Percentiles rank a stretch among this genome's conserved stretches.
Evolutionary conservation across 176 grass and related monocot species (phyloP).

Genomic region (Tillandsia leiboldiana): DNA sequence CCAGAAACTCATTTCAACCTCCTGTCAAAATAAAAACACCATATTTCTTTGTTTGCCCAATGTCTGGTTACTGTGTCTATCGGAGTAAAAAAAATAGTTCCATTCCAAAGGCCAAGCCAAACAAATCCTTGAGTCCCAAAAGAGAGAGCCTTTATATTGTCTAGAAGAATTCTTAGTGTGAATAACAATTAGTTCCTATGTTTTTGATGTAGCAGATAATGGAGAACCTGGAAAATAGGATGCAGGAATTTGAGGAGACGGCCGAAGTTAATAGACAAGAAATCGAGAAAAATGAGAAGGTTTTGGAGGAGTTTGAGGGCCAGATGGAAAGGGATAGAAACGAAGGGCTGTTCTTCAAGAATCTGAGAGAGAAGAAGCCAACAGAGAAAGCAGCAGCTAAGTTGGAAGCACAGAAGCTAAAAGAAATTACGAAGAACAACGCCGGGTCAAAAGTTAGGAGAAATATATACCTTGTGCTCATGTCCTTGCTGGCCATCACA

Average conservation of each 20-base stretch:
- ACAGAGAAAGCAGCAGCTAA: neutral
- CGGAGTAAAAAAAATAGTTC: too few relatives aligned
- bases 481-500: constrained; percentile 62
- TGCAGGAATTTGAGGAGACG: constrained; percentile 67
- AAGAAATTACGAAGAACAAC: constrained; percentile 10
- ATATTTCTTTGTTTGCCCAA: too few relatives aligned
- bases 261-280: constrained; percentile 62
- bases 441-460: constrained; percentile 49
- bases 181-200: neutral
- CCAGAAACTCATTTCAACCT: neutral
- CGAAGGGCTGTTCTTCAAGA: constrained; percentile 89
- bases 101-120: too few relatives aligned
- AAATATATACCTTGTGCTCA: constrained; percentile 70
- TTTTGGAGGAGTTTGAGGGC: constrained; percentile 74
- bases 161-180: neutral
- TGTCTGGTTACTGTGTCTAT: too few relatives aligned
- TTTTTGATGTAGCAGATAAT: constrained; percentile 51
- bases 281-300: constrained; percentile 76
- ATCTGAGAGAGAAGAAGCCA: constrained; percentile 44
- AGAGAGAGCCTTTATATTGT: neutral
- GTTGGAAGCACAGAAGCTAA: neutral
- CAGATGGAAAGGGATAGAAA: constrained; percentile 72
- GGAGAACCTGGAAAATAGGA: constrained; percentile 61
- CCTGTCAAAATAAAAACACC: too few relatives aligned
- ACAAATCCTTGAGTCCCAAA: neutral